These are phyloP conservation scores for Cordia subcordata DNA, from an alignment of 257 asterid genomes.

Conservation along the genomic window DNA sequence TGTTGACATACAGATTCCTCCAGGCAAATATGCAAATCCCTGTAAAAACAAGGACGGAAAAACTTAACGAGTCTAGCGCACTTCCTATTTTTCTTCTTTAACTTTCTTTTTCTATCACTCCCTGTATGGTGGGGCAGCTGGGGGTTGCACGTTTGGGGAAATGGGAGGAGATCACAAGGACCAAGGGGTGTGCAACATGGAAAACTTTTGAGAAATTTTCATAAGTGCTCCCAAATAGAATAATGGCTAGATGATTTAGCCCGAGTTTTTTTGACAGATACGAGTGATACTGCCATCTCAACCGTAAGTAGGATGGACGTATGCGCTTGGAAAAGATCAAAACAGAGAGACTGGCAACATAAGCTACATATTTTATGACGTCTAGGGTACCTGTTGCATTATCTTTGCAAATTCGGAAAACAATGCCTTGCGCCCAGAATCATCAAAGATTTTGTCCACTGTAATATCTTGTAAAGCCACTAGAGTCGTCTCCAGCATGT, in stretches of 20 bases:
- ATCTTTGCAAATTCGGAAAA: constrained; percentile 75
- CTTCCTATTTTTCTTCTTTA: neutral
- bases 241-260: no score
- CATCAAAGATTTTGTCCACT: constrained; percentile 81
- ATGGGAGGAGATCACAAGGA: no score
- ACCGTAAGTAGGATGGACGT: no score
- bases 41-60: constrained; percentile 10
- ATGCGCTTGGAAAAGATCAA: no score
- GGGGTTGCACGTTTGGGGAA: no score
- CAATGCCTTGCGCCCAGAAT: constrained; percentile 65
- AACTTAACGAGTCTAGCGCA: neutral
- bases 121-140: no score
- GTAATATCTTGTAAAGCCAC: constrained; percentile 87
- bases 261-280: no score
- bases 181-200: no score
- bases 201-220: no score
- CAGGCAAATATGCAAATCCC: constrained; percentile 82
- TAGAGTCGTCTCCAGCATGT: constrained; percentile 92
- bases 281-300: no score
- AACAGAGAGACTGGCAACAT: neutral
- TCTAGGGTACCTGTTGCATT: constrained; percentile 74
- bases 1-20: constrained; percentile 86
- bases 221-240: no score
- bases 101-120: no score
- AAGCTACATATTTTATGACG: neutral